phyloP scores from a whole-genome alignment of 2,329 filamentous ascomycete genomes.

The Fusarium marasasianum region DNA sequence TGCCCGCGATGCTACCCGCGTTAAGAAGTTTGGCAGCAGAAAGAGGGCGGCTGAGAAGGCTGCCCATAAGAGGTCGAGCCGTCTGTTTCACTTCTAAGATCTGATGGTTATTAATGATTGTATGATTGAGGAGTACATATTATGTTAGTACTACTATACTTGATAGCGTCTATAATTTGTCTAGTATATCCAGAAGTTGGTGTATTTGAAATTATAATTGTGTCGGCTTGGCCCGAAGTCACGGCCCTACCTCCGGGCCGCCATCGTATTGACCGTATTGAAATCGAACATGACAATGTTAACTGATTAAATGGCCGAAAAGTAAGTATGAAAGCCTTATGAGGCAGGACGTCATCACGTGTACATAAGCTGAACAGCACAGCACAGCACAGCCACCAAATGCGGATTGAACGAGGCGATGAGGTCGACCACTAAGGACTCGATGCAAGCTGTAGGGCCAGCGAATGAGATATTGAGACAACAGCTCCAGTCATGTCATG shows the following conservation, averaged over 20 bases:
- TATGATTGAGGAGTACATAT: slow-evolving; percentile 1
- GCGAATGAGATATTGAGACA: not conserved
- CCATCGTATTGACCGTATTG: not conserved
- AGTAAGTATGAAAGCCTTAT: not conserved
- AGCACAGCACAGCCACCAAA: slow-evolving; percentile 30
- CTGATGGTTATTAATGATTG: not conserved
- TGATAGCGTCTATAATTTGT: not conserved
- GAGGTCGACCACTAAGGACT: not conserved
- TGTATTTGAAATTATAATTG: not conserved
- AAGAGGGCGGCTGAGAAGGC: slow-evolving; percentile 26
- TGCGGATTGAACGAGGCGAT: not conserved
- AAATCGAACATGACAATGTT: not conserved
- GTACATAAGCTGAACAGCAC: slow-evolving; percentile 3
- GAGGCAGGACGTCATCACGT: slow-evolving; percentile 4
- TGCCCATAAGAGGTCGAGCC: slow-evolving; percentile 23
- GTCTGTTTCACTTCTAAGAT: slow-evolving; percentile 12
- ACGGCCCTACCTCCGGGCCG: slow-evolving; percentile 2
- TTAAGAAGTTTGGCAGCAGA: slow-evolving; percentile 57
- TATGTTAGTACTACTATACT: not conserved
- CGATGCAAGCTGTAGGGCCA: not conserved
- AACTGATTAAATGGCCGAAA: not conserved
- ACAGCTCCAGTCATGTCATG: not conserved
- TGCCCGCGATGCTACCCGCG: slow-evolving; percentile 56
- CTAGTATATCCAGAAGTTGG: not conserved
- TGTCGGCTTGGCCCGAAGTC: not conserved